Conservation (phyloP, 2,329 filamentous ascomycete genomes). For the Plectosphaerella cucumerina region DNA sequence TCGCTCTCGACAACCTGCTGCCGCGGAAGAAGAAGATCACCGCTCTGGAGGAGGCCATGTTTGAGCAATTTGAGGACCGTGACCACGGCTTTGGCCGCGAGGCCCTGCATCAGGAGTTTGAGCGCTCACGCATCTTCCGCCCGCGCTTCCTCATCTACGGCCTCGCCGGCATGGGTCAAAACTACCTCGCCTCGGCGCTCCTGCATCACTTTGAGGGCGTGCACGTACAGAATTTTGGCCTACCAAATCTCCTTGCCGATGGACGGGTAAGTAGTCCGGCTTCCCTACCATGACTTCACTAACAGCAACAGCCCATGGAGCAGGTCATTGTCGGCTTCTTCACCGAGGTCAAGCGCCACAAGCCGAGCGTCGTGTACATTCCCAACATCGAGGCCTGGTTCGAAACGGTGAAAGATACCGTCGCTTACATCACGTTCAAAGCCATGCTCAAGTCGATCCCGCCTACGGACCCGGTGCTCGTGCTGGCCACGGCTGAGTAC, state of each 20-base stretch:
- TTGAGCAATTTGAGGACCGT: constrained; percentile 75
- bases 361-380: constrained; percentile 93
- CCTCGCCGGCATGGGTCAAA: constrained; percentile 86
- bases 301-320: constrained; percentile 58
- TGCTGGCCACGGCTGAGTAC: constrained; percentile 80
- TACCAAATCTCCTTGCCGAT: constrained; percentile 82
- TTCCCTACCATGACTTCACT: constrained; percentile 2
- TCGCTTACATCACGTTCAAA: constrained; percentile 76
- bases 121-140: constrained; percentile 81
- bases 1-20: constrained; percentile 68
- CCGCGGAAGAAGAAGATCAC: constrained; percentile 84
- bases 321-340: constrained; percentile 88
- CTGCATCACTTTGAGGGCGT: constrained; percentile 90
- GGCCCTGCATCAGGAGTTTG: constrained; percentile 71
- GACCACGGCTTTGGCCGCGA: constrained; percentile 85
- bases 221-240: constrained; percentile 91
- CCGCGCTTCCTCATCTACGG: constrained; percentile 83
- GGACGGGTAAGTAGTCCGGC: constrained; percentile 55
- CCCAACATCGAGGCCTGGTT: constrained; percentile 90
- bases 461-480: constrained; percentile 84
- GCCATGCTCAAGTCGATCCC: constrained; percentile 77
- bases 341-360: constrained; percentile 87
- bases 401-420: constrained; percentile 51
- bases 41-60: constrained; percentile 91
- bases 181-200: constrained; percentile 79